Percentiles rank a stretch among this genome's conserved stretches.
Conservation (phyloP, 306 rosid species). For the Lotus japonicus region DNA sequence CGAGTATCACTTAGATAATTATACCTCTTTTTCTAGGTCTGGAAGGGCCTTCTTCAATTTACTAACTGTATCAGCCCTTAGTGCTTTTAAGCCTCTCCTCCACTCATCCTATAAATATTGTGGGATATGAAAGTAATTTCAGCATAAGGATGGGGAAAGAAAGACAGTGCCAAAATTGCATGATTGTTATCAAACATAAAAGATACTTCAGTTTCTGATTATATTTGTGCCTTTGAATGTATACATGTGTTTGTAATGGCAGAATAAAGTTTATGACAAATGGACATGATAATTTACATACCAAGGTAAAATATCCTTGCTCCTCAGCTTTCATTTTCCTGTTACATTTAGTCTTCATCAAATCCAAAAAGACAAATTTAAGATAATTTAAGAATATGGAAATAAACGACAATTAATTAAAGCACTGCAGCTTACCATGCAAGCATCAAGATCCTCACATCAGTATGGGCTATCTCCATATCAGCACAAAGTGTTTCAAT, state of each 20-base stretch:
- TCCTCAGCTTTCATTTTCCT: slow-evolving; percentile 97
- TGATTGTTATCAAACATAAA: neutral
- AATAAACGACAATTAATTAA: neutral
- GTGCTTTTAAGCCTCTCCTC: slow-evolving; percentile 87
- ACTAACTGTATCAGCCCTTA: slow-evolving; percentile 75
- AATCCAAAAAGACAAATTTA: slow-evolving; percentile 23
- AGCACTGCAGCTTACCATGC: slow-evolving; percentile 69
- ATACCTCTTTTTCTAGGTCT: slow-evolving; percentile 93
- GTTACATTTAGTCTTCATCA: slow-evolving; percentile 39
- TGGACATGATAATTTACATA: slow-evolving; percentile 22
- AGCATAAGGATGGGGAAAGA: slow-evolving; percentile 10
- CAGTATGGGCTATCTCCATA: slow-evolving; percentile 83
- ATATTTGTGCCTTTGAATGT: neutral
- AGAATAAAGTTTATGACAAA: slow-evolving; percentile 3
- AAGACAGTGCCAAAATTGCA: neutral
- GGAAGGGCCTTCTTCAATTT: slow-evolving; percentile 90
- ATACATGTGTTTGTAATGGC: neutral
- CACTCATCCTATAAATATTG: slow-evolving; percentile 74
- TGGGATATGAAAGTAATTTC: slow-evolving; percentile 15
- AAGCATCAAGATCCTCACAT: slow-evolving; percentile 95
- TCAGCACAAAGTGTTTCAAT: slow-evolving; percentile 91
- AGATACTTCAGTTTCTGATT: neutral
- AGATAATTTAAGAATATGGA: slow-evolving; percentile 16
- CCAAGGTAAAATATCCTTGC: slow-evolving; percentile 94
- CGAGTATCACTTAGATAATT: neutral